Evolutionary conservation across 169 alveolate genomes (phyloP).

Genomic region (Miamiensis avidus): DNA sequence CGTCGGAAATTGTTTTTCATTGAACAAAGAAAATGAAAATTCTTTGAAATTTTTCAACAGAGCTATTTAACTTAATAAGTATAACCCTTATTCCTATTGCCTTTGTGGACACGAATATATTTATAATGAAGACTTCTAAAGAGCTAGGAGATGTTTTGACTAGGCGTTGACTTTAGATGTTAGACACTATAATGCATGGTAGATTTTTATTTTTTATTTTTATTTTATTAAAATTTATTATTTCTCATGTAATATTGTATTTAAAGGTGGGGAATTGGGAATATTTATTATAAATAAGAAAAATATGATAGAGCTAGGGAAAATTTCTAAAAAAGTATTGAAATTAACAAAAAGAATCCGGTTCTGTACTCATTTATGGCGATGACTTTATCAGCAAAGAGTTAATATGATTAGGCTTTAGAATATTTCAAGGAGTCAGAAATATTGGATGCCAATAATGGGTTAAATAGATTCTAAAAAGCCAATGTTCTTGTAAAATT

Average conservation of each 20-base stretch:
- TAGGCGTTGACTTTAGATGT: constrained; percentile 72
- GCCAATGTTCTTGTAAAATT: constrained; percentile 64
- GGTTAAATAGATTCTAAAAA: constrained; percentile 72
- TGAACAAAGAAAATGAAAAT: constrained; percentile 81
- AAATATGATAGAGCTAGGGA: constrained; percentile 77
- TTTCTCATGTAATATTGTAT: no score
- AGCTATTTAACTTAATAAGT: constrained; percentile 75
- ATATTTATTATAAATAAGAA: constrained; percentile 78
- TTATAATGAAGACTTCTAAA: constrained; percentile 75
- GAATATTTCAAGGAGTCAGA: constrained; percentile 63
- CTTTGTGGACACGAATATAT: constrained; percentile 86
- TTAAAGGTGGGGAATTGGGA: constrained; percentile 81
- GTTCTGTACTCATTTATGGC: constrained; percentile 79
- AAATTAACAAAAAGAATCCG: constrained; percentile 73
- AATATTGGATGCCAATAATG: constrained; percentile 66
- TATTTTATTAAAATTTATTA: no score
- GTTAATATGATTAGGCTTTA: constrained; percentile 64
- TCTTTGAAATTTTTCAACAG: constrained; percentile 80
- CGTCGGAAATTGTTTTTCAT: constrained; percentile 80
- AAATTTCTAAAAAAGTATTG: constrained; percentile 60
- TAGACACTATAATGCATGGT: constrained; percentile 83
- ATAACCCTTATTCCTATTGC: constrained; percentile 79
- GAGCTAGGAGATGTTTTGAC: constrained; percentile 75
- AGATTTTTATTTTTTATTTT: no score
- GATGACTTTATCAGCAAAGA: constrained; percentile 70